phyloP scores from a whole-genome alignment of 306 rosid species.

The Carpinus fangiana region DNA sequence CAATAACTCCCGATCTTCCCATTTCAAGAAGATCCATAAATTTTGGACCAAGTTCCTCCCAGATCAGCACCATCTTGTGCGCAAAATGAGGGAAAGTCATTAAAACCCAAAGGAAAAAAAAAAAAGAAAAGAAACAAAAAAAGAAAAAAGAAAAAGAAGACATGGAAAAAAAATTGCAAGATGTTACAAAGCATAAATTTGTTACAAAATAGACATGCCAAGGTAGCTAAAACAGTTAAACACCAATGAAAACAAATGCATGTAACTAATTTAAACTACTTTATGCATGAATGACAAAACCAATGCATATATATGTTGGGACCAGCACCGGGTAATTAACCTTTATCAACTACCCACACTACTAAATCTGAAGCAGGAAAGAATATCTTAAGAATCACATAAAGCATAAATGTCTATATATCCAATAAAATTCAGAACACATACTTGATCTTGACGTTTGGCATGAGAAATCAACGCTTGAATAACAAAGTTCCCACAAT shows the following conservation, averaged over 20 bases:
- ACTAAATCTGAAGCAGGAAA: constrained; percentile 1
- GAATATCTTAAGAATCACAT: constrained; percentile 13
- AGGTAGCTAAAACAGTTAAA: not conserved
- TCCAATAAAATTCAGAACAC: constrained; percentile 16
- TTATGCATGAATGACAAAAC: not conserved
- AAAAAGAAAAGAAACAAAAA: too few relatives aligned
- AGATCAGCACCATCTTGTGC: constrained; percentile 69
- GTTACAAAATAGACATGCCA: constrained; percentile 21
- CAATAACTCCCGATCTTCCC: constrained; percentile 93
- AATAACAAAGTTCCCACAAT: constrained; percentile 82
- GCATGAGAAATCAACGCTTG: constrained; percentile 85
- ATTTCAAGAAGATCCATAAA: constrained; percentile 65
- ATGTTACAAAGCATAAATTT: constrained; percentile 11
- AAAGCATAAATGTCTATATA: constrained; percentile 15
- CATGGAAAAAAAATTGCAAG: not conserved
- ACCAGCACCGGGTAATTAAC: not conserved
- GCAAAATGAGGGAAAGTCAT: constrained; percentile 23
- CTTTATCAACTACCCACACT: constrained; percentile 8
- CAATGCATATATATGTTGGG: not conserved
- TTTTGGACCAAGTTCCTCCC: constrained; percentile 83
- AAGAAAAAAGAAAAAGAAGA: not conserved
- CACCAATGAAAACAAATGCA: not conserved
- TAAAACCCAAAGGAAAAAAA: not conserved
- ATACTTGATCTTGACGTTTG: constrained; percentile 58
- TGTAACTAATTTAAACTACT: constrained; percentile 9